Evolutionary conservation across 495 filamentous ascomycete species (phyloP).

Genomic region (Xylaria acuta): DNA sequence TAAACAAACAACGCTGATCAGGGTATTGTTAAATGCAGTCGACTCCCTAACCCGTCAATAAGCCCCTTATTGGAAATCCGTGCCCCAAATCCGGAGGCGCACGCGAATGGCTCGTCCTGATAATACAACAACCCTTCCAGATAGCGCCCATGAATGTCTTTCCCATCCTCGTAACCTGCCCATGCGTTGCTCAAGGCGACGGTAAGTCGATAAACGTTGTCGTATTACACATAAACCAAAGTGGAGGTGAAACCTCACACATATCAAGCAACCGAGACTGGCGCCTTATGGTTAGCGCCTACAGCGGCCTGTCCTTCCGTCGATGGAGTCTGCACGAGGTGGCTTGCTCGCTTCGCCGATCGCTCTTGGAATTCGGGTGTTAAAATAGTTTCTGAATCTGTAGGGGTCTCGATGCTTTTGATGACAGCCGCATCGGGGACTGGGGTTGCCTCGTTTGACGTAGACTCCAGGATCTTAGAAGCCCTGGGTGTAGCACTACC

Average conservation of each 20-base stretch:
- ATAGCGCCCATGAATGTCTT: conserved; percentile 24
- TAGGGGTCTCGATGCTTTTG: neutral
- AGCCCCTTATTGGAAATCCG: conserved; percentile 11
- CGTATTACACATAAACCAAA: conserved; percentile 18
- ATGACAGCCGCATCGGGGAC: neutral
- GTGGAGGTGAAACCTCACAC: neutral
- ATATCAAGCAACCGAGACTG: conserved; percentile 31
- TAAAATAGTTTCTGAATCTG: conserved; percentile 4
- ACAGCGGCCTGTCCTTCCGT: conserved; percentile 26
- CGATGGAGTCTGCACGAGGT: conserved; percentile 4
- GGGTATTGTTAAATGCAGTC: conserved; percentile 38
- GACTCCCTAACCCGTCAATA: conserved; percentile 25
- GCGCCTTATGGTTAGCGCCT: conserved; percentile 24
- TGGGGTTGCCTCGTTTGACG: conserved; percentile 8
- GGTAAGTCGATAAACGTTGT: conserved; percentile 20
- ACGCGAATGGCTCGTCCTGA: neutral
- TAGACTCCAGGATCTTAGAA: conserved; percentile 20
- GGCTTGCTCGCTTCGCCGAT: conserved; percentile 24
- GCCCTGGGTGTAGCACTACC: conserved; percentile 31
- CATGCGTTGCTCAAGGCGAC: conserved; percentile 24
- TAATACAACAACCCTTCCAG: conserved; percentile 19
- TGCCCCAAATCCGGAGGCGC: conserved; percentile 16
- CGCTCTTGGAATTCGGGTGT: conserved; percentile 16
- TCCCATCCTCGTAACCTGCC: conserved; percentile 20
- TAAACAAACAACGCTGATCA: conserved; percentile 36